A percentile compares a stretch with the other conserved stretches of the same genome.
phyloP scores from a whole-genome alignment of 1,139 yeast genomes.

The Chernovozyma sophiae-reginae region DNA sequence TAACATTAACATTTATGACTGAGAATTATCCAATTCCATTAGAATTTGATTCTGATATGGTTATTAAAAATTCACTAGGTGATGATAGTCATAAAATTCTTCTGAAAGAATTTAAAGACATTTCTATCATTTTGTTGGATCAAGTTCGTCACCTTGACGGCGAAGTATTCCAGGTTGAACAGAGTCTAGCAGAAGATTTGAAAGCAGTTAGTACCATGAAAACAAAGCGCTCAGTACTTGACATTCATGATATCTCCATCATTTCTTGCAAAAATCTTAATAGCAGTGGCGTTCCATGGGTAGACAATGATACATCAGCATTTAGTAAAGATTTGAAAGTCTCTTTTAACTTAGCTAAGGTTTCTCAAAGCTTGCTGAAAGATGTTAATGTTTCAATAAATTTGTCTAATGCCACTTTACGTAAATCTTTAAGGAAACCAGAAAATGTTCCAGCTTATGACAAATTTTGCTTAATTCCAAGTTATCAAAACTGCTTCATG shows the following conservation, averaged over 20 bases:
- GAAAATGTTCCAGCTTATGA: conserved; percentile 4
- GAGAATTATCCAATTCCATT: conserved; percentile 33
- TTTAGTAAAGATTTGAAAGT: background rate
- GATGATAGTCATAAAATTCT: conserved; percentile 15
- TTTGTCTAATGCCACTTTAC: background rate
- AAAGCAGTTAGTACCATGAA: conserved; percentile 8
- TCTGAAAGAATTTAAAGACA: background rate
- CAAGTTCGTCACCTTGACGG: conserved; percentile 17
- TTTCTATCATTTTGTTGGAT: background rate
- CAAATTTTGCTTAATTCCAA: conserved; percentile 4
- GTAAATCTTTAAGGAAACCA: background rate
- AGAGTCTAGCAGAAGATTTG: conserved; percentile 27
- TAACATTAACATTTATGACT: conserved; percentile 30
- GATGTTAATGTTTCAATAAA: conserved; percentile 1
- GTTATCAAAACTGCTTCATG: conserved; percentile 3
- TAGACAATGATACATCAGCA: background rate
- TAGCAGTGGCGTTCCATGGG: conserved; percentile 4
- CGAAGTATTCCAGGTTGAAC: conserved; percentile 26
- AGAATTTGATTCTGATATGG: conserved; percentile 39
- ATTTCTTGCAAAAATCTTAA: background rate
- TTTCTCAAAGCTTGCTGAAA: background rate
- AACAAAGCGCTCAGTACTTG: conserved; percentile 2
- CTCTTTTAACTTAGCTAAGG: background rate
- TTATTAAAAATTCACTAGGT: conserved; percentile 25
- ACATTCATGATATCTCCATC: background rate